Evolutionary conservation across 306 rosid genomes (phyloP), one percentile per base, ranked within the genome.

Genomic region (Lathyrus tuberosus): DNA sequence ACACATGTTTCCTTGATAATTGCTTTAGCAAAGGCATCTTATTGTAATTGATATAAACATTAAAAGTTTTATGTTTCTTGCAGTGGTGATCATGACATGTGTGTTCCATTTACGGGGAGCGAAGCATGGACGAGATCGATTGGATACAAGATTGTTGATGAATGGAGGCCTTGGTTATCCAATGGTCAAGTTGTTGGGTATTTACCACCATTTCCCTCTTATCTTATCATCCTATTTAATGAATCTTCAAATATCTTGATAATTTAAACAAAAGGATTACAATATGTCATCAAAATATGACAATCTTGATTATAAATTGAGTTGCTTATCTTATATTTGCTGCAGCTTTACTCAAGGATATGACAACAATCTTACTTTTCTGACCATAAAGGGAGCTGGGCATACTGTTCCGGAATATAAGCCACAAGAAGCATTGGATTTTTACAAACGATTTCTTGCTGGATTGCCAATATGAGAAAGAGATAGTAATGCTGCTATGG

Each of bases 11-110:
- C 10, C 10, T 35, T 7, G 40, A 35, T 35, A 6, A 35, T 35
- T 35, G 10, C 40, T 35, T 35, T 7, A 35, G 40, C 10, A 8
- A 35, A 35, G 10, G 10, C 40, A 0, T 35, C 40, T 35, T 35
- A 10, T 35, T 35, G 40, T 7, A 35, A 35, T 35, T 2, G 10
- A 8, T 35, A 35, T 35, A 35, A 8, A 53, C 33, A 22, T 53
- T 53, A 14, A 6, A 18, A 5, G 63, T 40, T 70, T 62, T 14
- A 8, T 2, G 14, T 65, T 69, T 78, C 28, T 58, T 38, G 64
- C 85, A 90, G 98, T 26, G 98, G 98, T 6, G 98, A 93, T 81
- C 97, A 90, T 76, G 98, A 93, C 67, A 68, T 93, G 94, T 93
- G 97, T 77, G 96, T 90, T 80, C 98, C 98, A 4, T 93, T 28